These are phyloP conservation scores for Yamadazyma jaroonii DNA, from an alignment of 1,139 yeast species.

Conservation along the genomic window DNA sequence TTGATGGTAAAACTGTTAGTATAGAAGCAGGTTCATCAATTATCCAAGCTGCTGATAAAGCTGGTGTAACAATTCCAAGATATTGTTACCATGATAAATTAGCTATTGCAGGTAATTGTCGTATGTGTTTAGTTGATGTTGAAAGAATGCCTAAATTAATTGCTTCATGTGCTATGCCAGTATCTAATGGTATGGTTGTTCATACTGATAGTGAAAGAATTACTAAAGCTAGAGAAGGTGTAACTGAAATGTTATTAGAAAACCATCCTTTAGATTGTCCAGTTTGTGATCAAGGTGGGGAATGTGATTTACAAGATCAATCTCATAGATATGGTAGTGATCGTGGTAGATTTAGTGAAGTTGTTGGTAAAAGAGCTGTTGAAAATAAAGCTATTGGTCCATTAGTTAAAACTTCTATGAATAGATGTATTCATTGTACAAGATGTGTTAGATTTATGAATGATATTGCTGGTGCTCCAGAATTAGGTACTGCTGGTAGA, in stretches of 20 bases:
- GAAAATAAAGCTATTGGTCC: conserved; percentile 93
- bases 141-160: conserved; percentile 89
- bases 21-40: conserved; percentile 87
- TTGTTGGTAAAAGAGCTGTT: conserved; percentile 83
- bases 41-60: conserved; percentile 89
- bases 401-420: conserved; percentile 85
- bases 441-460: conserved; percentile 89
- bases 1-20: conserved; percentile 74
- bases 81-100: conserved; percentile 91
- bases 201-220: conserved; percentile 79
- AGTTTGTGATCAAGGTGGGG: conserved; percentile 93
- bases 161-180: conserved; percentile 92
- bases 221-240: conserved; percentile 85
- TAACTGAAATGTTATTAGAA: conserved; percentile 82
- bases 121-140: conserved; percentile 91
- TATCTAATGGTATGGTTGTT: conserved; percentile 84
- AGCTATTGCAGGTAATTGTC: conserved; percentile 92
- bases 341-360: conserved; percentile 81
- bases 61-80: conserved; percentile 84
- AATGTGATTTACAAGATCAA: conserved; percentile 90
- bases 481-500: conserved; percentile 84
- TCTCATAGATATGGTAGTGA: conserved; percentile 81
- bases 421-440: conserved; percentile 91
- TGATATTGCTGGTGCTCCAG: conserved; percentile 93
- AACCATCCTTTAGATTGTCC: conserved; percentile 95